Base-by-base conservation (phyloP, 2,329 filamentous ascomycete genomes). In the Beauveria medogensis region DNA sequence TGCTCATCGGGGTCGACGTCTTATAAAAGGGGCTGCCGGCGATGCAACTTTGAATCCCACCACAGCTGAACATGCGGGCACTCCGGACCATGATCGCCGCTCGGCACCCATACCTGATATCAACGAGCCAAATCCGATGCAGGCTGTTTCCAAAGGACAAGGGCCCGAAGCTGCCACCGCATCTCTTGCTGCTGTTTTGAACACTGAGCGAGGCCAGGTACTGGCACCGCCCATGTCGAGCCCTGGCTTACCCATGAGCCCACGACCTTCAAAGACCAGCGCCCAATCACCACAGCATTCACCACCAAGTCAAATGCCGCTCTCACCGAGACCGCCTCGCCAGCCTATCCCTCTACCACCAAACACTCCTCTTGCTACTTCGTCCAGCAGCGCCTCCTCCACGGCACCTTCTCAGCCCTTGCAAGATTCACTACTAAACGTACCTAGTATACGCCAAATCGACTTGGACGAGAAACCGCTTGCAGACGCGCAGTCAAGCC, bases 11-110 rank as follows among this genome's bases (percentile, higher is more conserved):
- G 93, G 92, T 9, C 84, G 92, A 62, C 82, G 91, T 67, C 91
- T 89, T 72, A 96, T 92, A 3, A 83, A 92, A 57, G 91, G 93
- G 71, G 91, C 96, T 64, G 91, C 96, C 64, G 26, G n/a, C 24
- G 20, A 47, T 3, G 12, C n/a, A 5, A 26, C 3, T 16, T 18
- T 8, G 8, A 8, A 18, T 3, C 7, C 20, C 12, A 14, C 5
- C 37, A 20, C n/a, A 4, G 8, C 18, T 24, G 18, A 53, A 20
- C 50, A 20, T 14, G n/a, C 10, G 5, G 24, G 8, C 8, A 40
- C 26, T 5, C 2, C 14, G 5, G 48, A 59, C 6, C 16, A 46
- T 37, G 28, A 3, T 8, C n/a, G 7, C 8, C 57, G 14, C 12
- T 37, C 40, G 3, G 26, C 50, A 40, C 26, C 40, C 9, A 20